A percentile compares a stretch with the other conserved stretches of the same genome.
Evolutionary conservation across 1,139 yeast species (phyloP).

Genomic region (Yamadazyma dushanensis): DNA sequence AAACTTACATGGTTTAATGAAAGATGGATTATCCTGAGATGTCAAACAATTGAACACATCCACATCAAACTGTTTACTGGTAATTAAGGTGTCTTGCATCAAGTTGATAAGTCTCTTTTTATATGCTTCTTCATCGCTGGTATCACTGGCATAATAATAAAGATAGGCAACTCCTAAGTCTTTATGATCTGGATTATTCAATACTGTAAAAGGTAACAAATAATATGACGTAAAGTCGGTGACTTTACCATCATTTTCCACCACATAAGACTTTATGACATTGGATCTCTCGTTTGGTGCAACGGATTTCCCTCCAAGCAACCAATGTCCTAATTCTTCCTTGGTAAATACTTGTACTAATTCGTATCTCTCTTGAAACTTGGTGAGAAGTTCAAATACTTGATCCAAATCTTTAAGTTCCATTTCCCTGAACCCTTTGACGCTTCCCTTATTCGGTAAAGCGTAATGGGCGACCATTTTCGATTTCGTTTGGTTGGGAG

Average conservation of each 20-base stretch:
- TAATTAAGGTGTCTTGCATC: constrained; percentile 73
- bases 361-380: constrained; percentile 70
- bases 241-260: constrained; percentile 70
- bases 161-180: constrained; percentile 84
- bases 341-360: constrained; percentile 66
- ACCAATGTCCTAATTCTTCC: constrained; percentile 83
- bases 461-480: constrained; percentile 82
- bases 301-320: constrained; percentile 50
- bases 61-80: constrained; percentile 65
- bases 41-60: constrained; percentile 95
- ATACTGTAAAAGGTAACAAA: constrained; percentile 81
- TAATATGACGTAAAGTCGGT: constrained; percentile 92
- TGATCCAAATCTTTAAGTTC: constrained; percentile 59
- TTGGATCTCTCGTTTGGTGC: constrained; percentile 25
- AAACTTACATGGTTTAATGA: constrained; percentile 80
- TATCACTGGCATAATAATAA: constrained; percentile 83
- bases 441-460: constrained; percentile 59
- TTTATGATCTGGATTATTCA: constrained; percentile 64
- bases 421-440: constrained; percentile 68
- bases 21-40: constrained; percentile 82
- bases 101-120: constrained; percentile 60
- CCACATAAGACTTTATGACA: constrained; percentile 79
- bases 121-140: constrained; percentile 40
- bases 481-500: constrained; percentile 71
- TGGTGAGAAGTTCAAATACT: constrained; percentile 57